These are phyloP conservation scores for Haplosporangium gracile DNA, from an alignment of 192 early-diverging fungal genomes.

Conservation along the genomic window DNA sequence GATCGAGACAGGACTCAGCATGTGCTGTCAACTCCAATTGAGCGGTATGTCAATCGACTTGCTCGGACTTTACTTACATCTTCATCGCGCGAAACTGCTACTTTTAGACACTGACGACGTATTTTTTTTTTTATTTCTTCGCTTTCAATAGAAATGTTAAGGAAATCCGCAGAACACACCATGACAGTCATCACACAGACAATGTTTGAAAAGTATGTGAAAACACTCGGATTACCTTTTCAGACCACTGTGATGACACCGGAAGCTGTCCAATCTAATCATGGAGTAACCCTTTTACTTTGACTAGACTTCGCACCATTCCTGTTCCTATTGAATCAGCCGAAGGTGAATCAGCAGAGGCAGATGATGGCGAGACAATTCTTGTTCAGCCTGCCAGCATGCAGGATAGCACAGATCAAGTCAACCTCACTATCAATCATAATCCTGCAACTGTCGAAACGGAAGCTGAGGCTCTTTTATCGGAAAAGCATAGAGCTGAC, in stretches of 20 bases:
- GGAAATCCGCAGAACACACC: constrained; percentile 84
- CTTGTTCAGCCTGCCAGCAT: constrained; percentile 34
- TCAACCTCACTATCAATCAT: constrained; percentile 38
- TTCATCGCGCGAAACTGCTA: not conserved
- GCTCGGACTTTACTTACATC: not conserved
- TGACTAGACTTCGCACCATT: constrained; percentile 38
- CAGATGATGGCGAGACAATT: constrained; percentile 40
- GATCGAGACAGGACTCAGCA: constrained; percentile 96
- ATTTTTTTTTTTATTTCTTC: constrained; percentile 5
- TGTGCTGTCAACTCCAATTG: constrained; percentile 95
- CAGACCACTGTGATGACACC: not conserved
- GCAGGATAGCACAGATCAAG: constrained; percentile 31
- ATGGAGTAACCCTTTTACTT: not conserved
- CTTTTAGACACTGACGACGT: not conserved
- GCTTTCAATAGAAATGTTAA: constrained; percentile 73
- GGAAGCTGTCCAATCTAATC: not conserved
- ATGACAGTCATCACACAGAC: constrained; percentile 79
- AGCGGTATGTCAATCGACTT: constrained; percentile 65
- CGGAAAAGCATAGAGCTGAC: constrained; percentile 16
- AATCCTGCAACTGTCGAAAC: constrained; percentile 27
- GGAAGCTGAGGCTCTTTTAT: constrained; percentile 28
- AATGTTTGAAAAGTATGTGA: constrained; percentile 79
- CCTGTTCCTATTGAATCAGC: constrained; percentile 18
- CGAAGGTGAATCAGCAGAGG: constrained; percentile 7
- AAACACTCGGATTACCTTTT: not conserved